phyloP scores from a whole-genome alignment of 257 asterid genomes.

The Oldenlandia corymbosa region DNA sequence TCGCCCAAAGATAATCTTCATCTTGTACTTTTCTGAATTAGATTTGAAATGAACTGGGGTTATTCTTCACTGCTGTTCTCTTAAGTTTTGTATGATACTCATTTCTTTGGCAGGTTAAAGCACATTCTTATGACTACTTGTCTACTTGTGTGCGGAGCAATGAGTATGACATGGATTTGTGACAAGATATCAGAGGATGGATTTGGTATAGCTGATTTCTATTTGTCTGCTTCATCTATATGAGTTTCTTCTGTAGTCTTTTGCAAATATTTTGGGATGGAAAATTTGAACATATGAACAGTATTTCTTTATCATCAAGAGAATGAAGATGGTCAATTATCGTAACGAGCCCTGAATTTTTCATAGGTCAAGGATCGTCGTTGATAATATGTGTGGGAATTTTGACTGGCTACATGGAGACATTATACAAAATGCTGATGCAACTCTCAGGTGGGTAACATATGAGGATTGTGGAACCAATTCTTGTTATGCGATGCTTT shows the following conservation, averaged over 20 bases:
- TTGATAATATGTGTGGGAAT: constrained; percentile 87
- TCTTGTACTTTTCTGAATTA: background rate
- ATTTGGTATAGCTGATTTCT: constrained; percentile 51
- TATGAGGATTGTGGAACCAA: background rate
- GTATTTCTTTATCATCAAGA: background rate
- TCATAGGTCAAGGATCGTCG: constrained; percentile 95
- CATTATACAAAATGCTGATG: constrained; percentile 80
- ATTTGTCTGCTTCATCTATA: background rate
- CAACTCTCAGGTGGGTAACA: constrained; percentile 69
- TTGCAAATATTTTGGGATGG: background rate
- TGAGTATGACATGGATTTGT: constrained; percentile 91
- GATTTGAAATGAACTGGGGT: no score
- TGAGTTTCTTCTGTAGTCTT: background rate
- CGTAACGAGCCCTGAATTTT: background rate
- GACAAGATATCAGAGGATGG: constrained; percentile 93
- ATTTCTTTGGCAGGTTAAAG: constrained; percentile 55
- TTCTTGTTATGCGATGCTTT: background rate
- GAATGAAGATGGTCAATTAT: background rate
- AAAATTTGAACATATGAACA: background rate
- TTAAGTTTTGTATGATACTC: background rate
- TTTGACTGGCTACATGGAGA: constrained; percentile 93
- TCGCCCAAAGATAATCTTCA: no score
- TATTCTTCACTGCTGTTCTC: no score
- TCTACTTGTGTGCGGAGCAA: constrained; percentile 86
- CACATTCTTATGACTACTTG: constrained; percentile 76